phyloP scores from a whole-genome alignment of 306 rosid genomes.

The Biancaea sappan region DNA sequence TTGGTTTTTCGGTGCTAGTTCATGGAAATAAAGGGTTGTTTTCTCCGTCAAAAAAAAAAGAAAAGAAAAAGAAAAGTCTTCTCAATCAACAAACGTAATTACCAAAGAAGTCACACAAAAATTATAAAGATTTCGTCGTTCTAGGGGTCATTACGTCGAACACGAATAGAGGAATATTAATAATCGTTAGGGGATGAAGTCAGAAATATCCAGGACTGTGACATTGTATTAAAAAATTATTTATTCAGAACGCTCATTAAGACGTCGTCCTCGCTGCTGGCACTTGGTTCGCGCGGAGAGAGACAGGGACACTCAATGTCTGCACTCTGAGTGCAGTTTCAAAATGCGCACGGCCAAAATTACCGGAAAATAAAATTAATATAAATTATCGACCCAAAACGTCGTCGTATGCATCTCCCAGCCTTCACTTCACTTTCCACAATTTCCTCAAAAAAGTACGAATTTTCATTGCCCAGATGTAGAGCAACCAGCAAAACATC shows the following conservation, averaged over 20 bases:
- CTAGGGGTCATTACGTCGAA: background rate
- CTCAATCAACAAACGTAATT: background rate
- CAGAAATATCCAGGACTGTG: conserved; percentile 12
- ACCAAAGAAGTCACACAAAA: background rate
- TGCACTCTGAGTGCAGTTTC: background rate
- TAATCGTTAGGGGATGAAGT: background rate
- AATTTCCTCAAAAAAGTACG: background rate
- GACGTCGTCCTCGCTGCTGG: background rate
- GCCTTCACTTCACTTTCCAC: conserved; percentile 16
- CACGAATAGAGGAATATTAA: background rate
- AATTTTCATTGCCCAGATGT: conserved; percentile 14
- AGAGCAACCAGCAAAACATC: conserved; percentile 36
- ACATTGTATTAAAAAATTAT: background rate
- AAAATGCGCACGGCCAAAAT: background rate
- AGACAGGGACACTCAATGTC: background rate
- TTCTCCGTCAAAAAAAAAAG: background rate
- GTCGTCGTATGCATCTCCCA: conserved; percentile 14
- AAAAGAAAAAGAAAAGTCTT: too few relatives aligned
- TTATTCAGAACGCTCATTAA: background rate
- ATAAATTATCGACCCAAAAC: background rate
- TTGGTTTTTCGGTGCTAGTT: background rate
- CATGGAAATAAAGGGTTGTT: background rate
- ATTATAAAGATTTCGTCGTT: background rate
- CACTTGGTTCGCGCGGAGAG: background rate
- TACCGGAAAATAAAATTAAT: background rate